Evolutionary conservation across 345 rosid species (phyloP).

Genomic region (Hibiscus trionum): DNA sequence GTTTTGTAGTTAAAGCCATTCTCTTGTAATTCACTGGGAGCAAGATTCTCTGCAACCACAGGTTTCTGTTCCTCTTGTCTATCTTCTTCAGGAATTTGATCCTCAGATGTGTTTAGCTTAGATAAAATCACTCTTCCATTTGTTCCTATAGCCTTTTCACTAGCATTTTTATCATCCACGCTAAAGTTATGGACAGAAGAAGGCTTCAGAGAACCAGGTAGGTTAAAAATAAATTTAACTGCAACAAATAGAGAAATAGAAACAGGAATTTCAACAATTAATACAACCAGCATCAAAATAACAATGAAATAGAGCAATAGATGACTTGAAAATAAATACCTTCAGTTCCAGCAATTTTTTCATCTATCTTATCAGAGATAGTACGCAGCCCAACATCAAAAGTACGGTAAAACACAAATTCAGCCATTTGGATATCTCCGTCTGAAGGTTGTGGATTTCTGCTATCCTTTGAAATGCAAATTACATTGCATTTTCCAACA

Average conservation of each 20-base stretch:
- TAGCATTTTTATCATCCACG: conserved; percentile 19
- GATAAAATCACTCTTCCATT: conserved; percentile 7
- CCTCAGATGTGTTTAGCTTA: conserved; percentile 12
- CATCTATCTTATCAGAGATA: conserved; percentile 50
- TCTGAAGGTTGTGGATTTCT: conserved; percentile 60
- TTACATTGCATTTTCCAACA: conserved; percentile 79
- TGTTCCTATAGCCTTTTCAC: conserved; percentile 12
- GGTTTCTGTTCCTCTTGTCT: conserved; percentile 10
- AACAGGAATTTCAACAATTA: conserved; percentile 8
- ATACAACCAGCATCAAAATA: conserved; percentile 6
- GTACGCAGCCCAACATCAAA: conserved; percentile 56
- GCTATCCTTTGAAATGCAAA: conserved; percentile 69
- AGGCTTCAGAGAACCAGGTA: conserved; percentile 20
- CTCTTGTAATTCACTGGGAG: conserved; percentile 10
- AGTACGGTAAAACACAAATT: conserved; percentile 55
- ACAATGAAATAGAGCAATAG: background rate
- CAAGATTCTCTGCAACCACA: background rate
- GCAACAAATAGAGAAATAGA: conserved; percentile 34
- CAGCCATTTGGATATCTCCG: conserved; percentile 45
- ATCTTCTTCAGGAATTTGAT: background rate
- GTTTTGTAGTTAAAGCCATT: conserved; percentile 6
- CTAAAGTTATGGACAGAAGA: conserved; percentile 22
- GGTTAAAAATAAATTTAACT: conserved; percentile 63
- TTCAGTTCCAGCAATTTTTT: conserved; percentile 50
- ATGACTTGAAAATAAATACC: conserved; percentile 34